Evolutionary conservation across 192 early-diverging fungal species (phyloP), one percentile per base, ranked within the genome.

Genomic region (Chytriomyces sp.): DNA sequence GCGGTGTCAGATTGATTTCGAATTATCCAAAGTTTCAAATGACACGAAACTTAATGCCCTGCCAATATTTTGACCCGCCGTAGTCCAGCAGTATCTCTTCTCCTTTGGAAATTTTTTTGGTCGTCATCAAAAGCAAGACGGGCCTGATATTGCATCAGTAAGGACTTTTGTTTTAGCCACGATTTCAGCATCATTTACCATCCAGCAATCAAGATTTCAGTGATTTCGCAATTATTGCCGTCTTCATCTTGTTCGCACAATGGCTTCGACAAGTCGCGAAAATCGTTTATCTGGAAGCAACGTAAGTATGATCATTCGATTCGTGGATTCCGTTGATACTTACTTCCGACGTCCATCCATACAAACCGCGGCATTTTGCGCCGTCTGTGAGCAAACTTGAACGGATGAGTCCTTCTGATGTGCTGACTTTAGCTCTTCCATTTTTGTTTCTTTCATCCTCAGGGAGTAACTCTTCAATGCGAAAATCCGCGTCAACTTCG

Each of bases 311-410:
- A 20, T 68, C 16, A 13, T 68, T 68, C 16, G 16, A n/a, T 13
- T 64, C 63, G 26, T 20, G 11, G 24, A 13, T 64, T 26, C 13
- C 20, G 5, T 26, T 18, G 1, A 68, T 35, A 68, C 46, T 46
- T 47, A 48, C 67, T 45, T 72, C 69, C 53, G 69, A 72, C 9
- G 53, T 53, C 69, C 69, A 72, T n/a, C 50, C 69, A 60, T 72
- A 72, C 69, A 72, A 60, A 18, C 69, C 69, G 9, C 53, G 48
- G 35, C 69, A 72, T 53, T 10, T 18, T n/a, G 50, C 10, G 9
- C 50, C 69, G 35, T 72, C 69, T n/a, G 59, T 72, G 9, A 72
- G 8, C 23, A 72, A 16, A n/a, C 9, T 9, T 18, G 69, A 60
- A 16, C 35, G 57, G 23, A 72, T 60, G 63, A 43, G 20, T 64